Base-by-base conservation (phyloP, 2,329 filamentous ascomycete genomes). In the Ophiostoma sp. region DNA sequence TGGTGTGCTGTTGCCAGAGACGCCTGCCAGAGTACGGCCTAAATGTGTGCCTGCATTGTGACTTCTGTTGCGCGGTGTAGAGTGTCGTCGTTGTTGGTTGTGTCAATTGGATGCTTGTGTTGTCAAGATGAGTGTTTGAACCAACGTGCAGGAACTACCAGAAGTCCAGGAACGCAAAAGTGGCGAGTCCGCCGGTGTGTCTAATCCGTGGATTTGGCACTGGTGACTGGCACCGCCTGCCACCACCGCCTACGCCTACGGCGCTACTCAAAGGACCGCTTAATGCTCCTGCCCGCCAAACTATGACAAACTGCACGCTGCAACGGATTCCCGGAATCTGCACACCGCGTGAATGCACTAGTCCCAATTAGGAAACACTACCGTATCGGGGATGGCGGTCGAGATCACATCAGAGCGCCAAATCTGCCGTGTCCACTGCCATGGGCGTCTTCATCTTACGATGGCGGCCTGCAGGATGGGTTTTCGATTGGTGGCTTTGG, bases 331-430 rank as follows among this genome's bases (percentile, higher is more conserved):
- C 25, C 17, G 42, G 64, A 33, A 48, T 52, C 52, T 66, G 71
- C 42, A 11, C 63, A 39, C 63, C 64, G 71, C 64, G 63, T 39
- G 39, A 50, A 25, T 22, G 63, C 25, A 36, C 64, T 69, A 72
- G 39, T 45, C 71, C 71, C 17, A 39, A 59, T 69, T 31, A n/a
- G 71, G 71, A 25, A 61, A 66, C 31, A 55, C 64, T 72, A 19
- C 71, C 71, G 25, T 48, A 69, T 72, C 19, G 63, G 71, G 71
- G 19, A 72, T 25, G 57, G 39, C 5, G 12, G 12, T 59, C 55
- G 28, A 33, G 15, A 57, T 59, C 55, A 59, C 55, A 57, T 59
- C 55, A 59, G 55, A 59, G 55, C 25, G 28, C 28, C 28, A 19
- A 55, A 59, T 59, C 28, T n/a, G 55, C 17, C 12, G 55, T 33